Base-by-base conservation (phyloP, 192 early-diverging fungal genomes). In the Coemansia sp. region DNA sequence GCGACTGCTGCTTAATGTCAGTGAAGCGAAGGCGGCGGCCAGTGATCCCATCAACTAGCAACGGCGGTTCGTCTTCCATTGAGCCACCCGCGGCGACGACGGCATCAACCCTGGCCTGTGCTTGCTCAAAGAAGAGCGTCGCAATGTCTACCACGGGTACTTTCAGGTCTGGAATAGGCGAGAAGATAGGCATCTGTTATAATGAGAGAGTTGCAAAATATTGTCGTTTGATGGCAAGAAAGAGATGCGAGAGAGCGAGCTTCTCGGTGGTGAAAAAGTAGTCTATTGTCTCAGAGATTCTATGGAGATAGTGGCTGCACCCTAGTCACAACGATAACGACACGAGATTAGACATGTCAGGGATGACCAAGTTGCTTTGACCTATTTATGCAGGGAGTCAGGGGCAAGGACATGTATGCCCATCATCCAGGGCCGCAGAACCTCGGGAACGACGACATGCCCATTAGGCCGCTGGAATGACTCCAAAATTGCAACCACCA, bases 401-500 rank as follows among this genome's bases (percentile, higher is more conserved):
- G 53, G 73, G 16, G 39, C 47, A 39, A 78, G 73, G 43, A 66
- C 57, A 65, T 76, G 41, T 41, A 75, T 69, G 20, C 88, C 86
- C 38, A 79, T 81, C 89, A 92, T 90, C 87, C 88, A 97, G 12
- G 89, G 89, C 58, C 89, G 81, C 60, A 98, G 74, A 18, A 76
- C 87, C 60, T 84, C 65, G 11, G 95, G 96, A 24, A 98, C 74
- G 20, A 69, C 70, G 11, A 98, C 85, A 6, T 86, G 83, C 0
- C 95, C 94, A 65, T 94, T 88, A 9, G 81, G 65, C 13, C 63
- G 75, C 76, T 96, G 95, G 78, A 92, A 90, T 1, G 83, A 49
- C 78, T 96, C 96, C 5, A 98, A 68, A 3, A 98, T 65, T 4
- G 96, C 92, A 68, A 98, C 93, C 29, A 93, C 91, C 34, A 96